Base-by-base conservation (phyloP, 2,329 filamentous ascomycete species). In the Paraphoma sp. region DNA sequence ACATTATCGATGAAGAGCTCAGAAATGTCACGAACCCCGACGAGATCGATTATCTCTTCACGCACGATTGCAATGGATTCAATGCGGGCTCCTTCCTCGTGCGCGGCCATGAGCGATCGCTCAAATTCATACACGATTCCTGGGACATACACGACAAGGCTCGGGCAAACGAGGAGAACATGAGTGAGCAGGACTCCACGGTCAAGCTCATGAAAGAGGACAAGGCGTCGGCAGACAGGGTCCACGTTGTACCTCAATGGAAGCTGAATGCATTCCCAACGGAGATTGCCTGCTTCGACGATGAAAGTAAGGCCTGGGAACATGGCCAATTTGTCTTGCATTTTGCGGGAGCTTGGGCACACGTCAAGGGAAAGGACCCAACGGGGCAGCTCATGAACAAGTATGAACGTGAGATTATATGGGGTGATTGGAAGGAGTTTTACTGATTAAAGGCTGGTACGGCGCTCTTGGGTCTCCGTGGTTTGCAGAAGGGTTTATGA, bases 301-400 rank as follows among this genome's bases (percentile, higher is more conserved):
- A 74, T 4, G 46, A 56, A 9, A 40, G 59, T 6, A 58, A 67
- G 45, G 60, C 44, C 2, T 79, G 76, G 75, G 57, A 72, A 51
- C 67, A 59, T 9, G 76, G 76, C 17, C 68, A 60, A 3, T 78
- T 79, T 44, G 56, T 77, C 31, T 38, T 79, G n/a, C 77, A 79
- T 63, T 79, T 79, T 54, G 76, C 77, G 1, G 77, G 77, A 8
- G 77, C 77, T 7, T 78, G 76, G 74, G 77, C 76, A 18, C 74
- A 78, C 53, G 65, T 78, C 12, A 67, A 76, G 46, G 72, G 69
- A 16, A 67, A 76, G 10, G 77, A 78, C 63, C 71, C 76, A 1
- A 76, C 75, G 0, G 77, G 76, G 0, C 55, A 67, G 45, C 64
- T 78, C 28, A 78, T 78, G 76, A 63, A 65, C 40, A 75, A 78